A percentile compares a stretch with the other conserved stretches of the same genome.
phyloP scores from a whole-genome alignment of 2,329 filamentous ascomycete genomes.

The Fusarium lyarnte region DNA sequence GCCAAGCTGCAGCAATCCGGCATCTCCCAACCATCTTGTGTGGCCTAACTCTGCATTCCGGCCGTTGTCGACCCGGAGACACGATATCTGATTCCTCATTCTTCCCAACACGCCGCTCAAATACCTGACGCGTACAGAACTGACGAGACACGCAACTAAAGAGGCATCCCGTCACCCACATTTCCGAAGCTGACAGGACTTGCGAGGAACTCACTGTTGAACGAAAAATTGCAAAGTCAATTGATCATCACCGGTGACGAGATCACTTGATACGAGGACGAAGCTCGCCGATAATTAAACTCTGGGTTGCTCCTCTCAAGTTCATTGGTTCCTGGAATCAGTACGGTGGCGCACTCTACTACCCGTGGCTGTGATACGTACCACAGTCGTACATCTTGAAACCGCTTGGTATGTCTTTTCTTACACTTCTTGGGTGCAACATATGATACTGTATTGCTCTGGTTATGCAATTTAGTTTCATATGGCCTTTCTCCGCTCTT shows the following conservation, averaged over 20 bases:
- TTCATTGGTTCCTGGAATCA: conserved; percentile 36
- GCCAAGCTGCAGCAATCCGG: conserved; percentile 15
- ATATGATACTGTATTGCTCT: background rate
- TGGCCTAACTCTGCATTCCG: conserved; percentile 37
- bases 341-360: conserved; percentile 37
- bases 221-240: conserved; percentile 6
- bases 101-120: conserved; percentile 4
- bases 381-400: conserved; percentile 21
- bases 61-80: conserved; percentile 35
- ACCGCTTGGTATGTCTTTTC: conserved; percentile 23
- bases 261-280: conserved; percentile 28
- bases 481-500: background rate
- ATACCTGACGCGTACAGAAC: background rate
- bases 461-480: background rate
- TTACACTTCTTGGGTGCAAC: background rate
- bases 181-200: conserved; percentile 5
- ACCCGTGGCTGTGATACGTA: conserved; percentile 39
- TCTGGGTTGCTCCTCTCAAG: conserved; percentile 20
- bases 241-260: conserved; percentile 20
- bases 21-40: conserved; percentile 12
- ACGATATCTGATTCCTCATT: conserved; percentile 29
- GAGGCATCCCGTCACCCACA: conserved; percentile 15
- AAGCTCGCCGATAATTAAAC: conserved; percentile 35
- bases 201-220: background rate
- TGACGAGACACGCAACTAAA: conserved; percentile 11